Conservation (phyloP, 331 rosid species). For the Stylosanthes scabra region DNA sequence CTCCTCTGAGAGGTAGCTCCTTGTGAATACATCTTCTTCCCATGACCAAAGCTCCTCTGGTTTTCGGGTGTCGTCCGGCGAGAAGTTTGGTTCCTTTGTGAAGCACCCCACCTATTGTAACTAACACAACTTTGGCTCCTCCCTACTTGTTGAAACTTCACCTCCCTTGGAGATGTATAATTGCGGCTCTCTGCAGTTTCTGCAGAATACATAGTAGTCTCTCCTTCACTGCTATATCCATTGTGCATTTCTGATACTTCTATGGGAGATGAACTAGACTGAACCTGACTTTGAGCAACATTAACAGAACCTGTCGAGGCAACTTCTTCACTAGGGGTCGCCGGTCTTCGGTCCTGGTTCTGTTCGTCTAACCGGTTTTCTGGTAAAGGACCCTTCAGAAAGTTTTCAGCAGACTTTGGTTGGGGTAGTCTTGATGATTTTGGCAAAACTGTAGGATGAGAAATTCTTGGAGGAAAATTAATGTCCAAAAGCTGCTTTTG, state of each 20-base stretch:
- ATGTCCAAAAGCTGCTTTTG: conserved; percentile 86
- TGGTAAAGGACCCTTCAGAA: conserved; percentile 43
- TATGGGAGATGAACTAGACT: conserved; percentile 73
- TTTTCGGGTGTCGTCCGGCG: conserved; percentile 65
- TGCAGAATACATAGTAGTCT: conserved; percentile 97
- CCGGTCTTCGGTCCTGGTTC: conserved; percentile 39
- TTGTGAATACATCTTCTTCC: conserved; percentile 86
- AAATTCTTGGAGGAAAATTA: conserved; percentile 82
- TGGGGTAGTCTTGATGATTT: conserved; percentile 46
- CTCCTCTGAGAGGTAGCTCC: conserved; percentile 93
- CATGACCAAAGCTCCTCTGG: conserved; percentile 81
- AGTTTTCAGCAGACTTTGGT: conserved; percentile 54
- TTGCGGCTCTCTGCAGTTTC: conserved; percentile 97
- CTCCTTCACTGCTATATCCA: conserved; percentile 87
- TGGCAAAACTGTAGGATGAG: conserved; percentile 47
- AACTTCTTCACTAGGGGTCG: conserved; percentile 51
- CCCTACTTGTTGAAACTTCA: conserved; percentile 79
- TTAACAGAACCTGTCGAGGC: conserved; percentile 86
- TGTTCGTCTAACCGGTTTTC: conserved; percentile 52
- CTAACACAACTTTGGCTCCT: conserved; percentile 97
- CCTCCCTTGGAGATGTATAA: conserved; percentile 78
- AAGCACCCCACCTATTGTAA: conserved; percentile 79
- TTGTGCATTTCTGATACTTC: conserved; percentile 62
- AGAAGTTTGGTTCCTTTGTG: conserved; percentile 71
- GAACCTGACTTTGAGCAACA: conserved; percentile 78